phyloP scores from a whole-genome alignment of 139 green algal species.

The Marvania coccoides region DNA sequence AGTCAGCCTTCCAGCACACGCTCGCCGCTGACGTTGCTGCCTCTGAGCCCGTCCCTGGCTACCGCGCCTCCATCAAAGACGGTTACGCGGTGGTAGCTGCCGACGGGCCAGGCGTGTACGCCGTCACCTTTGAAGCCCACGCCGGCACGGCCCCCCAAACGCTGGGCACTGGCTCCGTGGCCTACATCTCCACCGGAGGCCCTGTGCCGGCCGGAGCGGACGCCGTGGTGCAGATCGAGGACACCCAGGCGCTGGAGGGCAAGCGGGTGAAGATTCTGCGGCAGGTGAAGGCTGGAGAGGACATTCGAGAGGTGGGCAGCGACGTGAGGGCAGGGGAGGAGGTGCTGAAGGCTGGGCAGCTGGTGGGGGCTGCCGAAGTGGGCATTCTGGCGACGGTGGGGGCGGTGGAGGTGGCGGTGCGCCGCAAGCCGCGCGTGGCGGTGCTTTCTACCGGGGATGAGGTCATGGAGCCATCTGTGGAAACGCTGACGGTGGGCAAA shows the following conservation, averaged over 20 bases:
- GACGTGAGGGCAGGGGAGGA: slow-evolving; percentile 65
- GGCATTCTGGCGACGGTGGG: slow-evolving; percentile 88
- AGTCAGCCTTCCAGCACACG: slow-evolving; percentile 40
- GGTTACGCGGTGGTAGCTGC: slow-evolving; percentile 81
- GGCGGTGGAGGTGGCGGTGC: slow-evolving; percentile 33
- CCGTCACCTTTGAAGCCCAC: slow-evolving; percentile 64
- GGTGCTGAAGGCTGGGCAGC: slow-evolving; percentile 63
- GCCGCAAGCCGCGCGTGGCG: slow-evolving; percentile 50
- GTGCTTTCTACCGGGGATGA: slow-evolving; percentile 87
- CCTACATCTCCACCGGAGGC: slow-evolving; percentile 85
- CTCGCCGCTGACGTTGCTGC: slow-evolving; percentile 68
- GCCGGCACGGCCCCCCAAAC: slow-evolving; percentile 41
- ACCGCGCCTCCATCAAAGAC: slow-evolving; percentile 94
- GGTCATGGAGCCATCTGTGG: slow-evolving; percentile 43
- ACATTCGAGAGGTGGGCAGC: slow-evolving; percentile 66
- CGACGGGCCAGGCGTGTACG: slow-evolving; percentile 73
- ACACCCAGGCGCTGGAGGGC: slow-evolving; percentile 52
- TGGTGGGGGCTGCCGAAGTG: slow-evolving; percentile 71
- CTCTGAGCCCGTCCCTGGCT: slow-evolving; percentile 75
- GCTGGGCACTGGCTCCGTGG: slow-evolving; percentile 51
- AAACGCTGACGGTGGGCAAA: slow-evolving; percentile 57
- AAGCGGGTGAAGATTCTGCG: slow-evolving; percentile 55
- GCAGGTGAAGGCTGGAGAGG: slow-evolving; percentile 30
- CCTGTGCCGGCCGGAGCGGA: slow-evolving; percentile 43
- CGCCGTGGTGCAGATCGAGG: slow-evolving; percentile 57